Percentiles rank a stretch among this genome's conserved stretches.
These are phyloP conservation scores for Aspergillus texensis DNA, from an alignment of 2,329 filamentous ascomycete genomes.

Conservation along the genomic window DNA sequence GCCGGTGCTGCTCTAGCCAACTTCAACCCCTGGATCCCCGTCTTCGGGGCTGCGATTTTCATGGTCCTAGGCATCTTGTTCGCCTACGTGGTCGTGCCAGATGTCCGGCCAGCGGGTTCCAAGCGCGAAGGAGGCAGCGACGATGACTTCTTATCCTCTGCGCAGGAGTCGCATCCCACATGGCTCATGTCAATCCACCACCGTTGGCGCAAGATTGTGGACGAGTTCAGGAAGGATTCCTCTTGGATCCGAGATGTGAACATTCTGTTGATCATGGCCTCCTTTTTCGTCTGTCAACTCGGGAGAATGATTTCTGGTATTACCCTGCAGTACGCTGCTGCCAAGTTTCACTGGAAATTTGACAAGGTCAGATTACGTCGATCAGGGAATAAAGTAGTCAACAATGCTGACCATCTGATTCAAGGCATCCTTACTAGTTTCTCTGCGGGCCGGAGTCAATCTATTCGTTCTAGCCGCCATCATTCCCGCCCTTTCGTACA, in stretches of 20 bases:
- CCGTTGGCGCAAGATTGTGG: not conserved
- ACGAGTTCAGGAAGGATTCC: not conserved
- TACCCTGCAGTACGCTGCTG: not conserved
- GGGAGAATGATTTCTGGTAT: not conserved
- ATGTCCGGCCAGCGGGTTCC: not conserved
- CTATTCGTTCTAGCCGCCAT: not conserved
- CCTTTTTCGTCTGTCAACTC: not conserved
- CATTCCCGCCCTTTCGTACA: not conserved
- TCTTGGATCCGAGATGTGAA: not conserved
- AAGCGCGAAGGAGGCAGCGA: no score
- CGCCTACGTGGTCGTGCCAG: not conserved
- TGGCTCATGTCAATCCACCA: no score
- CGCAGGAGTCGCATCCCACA: no score
- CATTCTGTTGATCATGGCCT: not conserved
- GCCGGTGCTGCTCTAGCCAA: no score
- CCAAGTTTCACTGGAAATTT: not conserved
- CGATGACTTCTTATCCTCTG: no score
- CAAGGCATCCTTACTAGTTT: not conserved
- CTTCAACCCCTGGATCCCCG: no score
- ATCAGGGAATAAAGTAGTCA: no score
- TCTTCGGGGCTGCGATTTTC: not conserved
- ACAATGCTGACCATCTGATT: no score
- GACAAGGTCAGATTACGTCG: not conserved
- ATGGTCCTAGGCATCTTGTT: not conserved
- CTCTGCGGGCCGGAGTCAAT: not conserved